Evolutionary conservation across 1,284 basidiomycete species (phyloP).

Genomic region (Ceratobasidium theobromae): DNA sequence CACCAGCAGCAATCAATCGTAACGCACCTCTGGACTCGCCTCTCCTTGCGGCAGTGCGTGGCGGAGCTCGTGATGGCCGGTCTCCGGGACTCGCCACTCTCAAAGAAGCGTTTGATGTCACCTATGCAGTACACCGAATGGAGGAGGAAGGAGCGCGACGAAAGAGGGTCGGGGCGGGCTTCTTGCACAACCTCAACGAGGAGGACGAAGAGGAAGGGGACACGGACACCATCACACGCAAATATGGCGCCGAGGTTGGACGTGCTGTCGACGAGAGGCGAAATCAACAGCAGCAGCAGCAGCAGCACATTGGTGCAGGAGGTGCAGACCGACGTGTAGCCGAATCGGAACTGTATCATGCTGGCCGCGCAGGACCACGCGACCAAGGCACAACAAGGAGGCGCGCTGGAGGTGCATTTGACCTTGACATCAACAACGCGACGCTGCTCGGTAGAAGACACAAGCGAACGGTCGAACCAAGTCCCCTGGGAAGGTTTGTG

Average conservation of each 20-base stretch:
- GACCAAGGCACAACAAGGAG: constrained; percentile 52
- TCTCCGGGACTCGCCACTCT: constrained; percentile 90
- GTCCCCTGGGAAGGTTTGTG: constrained; percentile 42
- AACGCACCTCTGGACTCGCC: constrained; percentile 85
- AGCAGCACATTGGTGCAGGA: constrained; percentile 42
- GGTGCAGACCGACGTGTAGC: constrained; percentile 48
- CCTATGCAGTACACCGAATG: constrained; percentile 98
- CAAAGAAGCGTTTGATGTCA: constrained; percentile 99
- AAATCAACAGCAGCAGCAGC: constrained; percentile 44
- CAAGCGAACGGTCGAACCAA: constrained; percentile 45
- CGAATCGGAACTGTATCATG: constrained; percentile 51
- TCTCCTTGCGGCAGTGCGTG: constrained; percentile 76
- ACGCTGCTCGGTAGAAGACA: constrained; percentile 78
- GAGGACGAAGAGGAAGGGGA: constrained; percentile 75
- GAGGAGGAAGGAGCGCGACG: constrained; percentile 94
- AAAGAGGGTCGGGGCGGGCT: constrained; percentile 74
- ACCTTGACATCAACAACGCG: constrained; percentile 80
- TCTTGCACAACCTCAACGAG: constrained; percentile 87
- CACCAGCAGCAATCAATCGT: constrained; percentile 52
- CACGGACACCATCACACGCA: constrained; percentile 53
- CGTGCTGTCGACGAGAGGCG: constrained; percentile 45
- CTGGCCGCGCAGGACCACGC: constrained; percentile 74
- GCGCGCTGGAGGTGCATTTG: constrained; percentile 56
- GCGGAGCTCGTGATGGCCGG: constrained; percentile 70
- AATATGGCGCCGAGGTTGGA: constrained; percentile 50